These are phyloP conservation scores for Chaetoceros tenuissimus DNA, from an alignment of 108 stramenopile genomes.

Conservation along the genomic window DNA sequence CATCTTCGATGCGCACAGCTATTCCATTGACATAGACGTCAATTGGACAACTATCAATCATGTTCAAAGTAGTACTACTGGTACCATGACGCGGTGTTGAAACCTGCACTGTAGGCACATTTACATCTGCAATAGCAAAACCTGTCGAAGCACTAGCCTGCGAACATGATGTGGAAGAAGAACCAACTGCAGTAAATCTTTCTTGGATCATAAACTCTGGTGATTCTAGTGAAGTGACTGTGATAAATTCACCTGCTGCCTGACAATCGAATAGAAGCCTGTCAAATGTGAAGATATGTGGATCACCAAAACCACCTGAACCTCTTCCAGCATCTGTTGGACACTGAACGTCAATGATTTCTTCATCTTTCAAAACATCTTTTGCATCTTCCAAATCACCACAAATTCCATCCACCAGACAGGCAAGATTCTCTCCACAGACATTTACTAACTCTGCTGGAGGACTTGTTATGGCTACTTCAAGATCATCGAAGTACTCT, in stretches of 20 bases:
- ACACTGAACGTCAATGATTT: slow-evolving; percentile 3
- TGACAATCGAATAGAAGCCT: slow-evolving; percentile 8
- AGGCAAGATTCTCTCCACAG: slow-evolving; percentile 7
- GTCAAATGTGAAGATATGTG: slow-evolving; percentile 10
- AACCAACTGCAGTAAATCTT: slow-evolving; percentile 8
- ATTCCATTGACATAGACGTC: slow-evolving; percentile 10
- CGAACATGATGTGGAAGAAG: slow-evolving; percentile 3
- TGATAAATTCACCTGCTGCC: slow-evolving; percentile 11
- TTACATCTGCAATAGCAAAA: slow-evolving; percentile 6
- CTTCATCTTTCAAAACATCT: neutral
- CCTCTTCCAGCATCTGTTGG: neutral
- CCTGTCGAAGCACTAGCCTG: slow-evolving; percentile 13
- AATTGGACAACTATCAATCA: slow-evolving; percentile 5
- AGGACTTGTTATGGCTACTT: slow-evolving; percentile 11
- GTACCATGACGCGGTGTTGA: slow-evolving; percentile 2
- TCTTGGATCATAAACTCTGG: slow-evolving; percentile 10
- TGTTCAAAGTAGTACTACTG: neutral
- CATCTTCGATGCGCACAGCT: neutral
- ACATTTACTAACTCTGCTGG: too few species aligned
- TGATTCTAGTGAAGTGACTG: slow-evolving; percentile 7
- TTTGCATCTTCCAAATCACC: slow-evolving; percentile 4
- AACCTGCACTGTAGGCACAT: slow-evolving; percentile 8
- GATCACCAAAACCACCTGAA: slow-evolving; percentile 9
- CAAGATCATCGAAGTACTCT: slow-evolving; percentile 2
- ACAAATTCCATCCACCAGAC: slow-evolving; percentile 14